Evolutionary conservation across 2,329 filamentous ascomycete genomes (phyloP).

Genomic region (Massarina eburnea): DNA sequence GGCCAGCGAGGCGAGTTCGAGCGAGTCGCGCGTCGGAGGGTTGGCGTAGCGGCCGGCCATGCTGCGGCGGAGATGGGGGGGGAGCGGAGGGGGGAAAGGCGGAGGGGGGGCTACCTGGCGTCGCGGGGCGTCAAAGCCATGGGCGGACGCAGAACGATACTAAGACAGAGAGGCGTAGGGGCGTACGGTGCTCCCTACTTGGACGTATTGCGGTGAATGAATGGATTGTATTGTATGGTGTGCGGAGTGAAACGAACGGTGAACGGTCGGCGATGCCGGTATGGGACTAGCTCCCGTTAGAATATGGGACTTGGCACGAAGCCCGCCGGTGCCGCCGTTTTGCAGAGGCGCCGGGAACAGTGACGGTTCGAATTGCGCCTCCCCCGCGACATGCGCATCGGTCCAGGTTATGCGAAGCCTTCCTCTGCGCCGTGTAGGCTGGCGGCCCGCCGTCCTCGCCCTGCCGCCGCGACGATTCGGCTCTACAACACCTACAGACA

Average conservation of each 20-base stretch:
- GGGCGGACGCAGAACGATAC: slow-evolving; percentile 8
- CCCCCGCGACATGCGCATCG: slow-evolving; percentile 20
- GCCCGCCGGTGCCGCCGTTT: neutral
- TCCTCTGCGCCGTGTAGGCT: slow-evolving; percentile 24
- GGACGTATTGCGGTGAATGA: slow-evolving; percentile 13
- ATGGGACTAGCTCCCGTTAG: slow-evolving; percentile 18
- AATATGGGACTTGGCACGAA: slow-evolving; percentile 9
- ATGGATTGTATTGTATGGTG: slow-evolving; percentile 11
- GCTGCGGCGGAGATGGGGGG: slow-evolving; percentile 13
- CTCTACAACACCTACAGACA: slow-evolving; percentile 2
- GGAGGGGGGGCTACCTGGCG: slow-evolving; percentile 18
- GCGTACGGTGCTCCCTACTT: slow-evolving; percentile 14
- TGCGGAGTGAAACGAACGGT: slow-evolving; percentile 12
- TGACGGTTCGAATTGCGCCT: too few relatives aligned
- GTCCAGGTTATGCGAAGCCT: slow-evolving; percentile 32
- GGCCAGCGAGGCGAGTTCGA: slow-evolving; percentile 93
- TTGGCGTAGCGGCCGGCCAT: slow-evolving; percentile 44
- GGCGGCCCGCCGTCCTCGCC: slow-evolving; percentile 23
- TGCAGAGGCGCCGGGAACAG: too few relatives aligned
- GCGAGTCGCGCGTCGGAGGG: slow-evolving; percentile 73
- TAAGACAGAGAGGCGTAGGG: neutral
- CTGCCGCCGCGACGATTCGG: slow-evolving; percentile 3
- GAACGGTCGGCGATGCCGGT: slow-evolving; percentile 17
- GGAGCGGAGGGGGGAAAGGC: neutral
- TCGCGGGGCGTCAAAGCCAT: slow-evolving; percentile 26